These are phyloP conservation scores for Floccularia luteovirens DNA, from an alignment of 768 basidiomycete genomes.

Conservation along the genomic window DNA sequence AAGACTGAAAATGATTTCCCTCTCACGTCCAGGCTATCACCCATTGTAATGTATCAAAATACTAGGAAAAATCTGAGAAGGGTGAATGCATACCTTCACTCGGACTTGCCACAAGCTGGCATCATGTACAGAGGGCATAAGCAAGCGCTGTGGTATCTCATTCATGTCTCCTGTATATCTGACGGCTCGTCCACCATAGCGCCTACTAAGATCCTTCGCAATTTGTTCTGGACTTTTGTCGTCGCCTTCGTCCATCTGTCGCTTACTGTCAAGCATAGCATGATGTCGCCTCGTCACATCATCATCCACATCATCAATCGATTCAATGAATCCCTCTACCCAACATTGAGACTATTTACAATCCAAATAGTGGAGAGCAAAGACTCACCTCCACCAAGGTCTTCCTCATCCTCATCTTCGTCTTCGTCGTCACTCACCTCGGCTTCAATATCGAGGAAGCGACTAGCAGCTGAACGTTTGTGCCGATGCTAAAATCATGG, in stretches of 20 bases:
- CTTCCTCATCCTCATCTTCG: conserved; percentile 80
- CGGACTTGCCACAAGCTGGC: conserved; percentile 93
- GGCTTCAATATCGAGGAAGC: conserved; percentile 94
- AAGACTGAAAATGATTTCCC: conserved; percentile 88
- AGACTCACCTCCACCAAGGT: conserved; percentile 46
- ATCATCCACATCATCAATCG: conserved; percentile 58
- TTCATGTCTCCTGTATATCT: conserved; percentile 91
- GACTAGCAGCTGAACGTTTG: conserved; percentile 56
- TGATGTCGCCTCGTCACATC: conserved; percentile 54
- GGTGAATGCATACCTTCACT: conserved; percentile 84
- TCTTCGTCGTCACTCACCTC: conserved; percentile 97
- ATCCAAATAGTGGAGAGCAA: conserved; percentile 1
- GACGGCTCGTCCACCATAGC: conserved; percentile 62
- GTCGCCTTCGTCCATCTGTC: conserved; percentile 60
- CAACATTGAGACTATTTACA: conserved; percentile 6
- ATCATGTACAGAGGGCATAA: conserved; percentile 97
- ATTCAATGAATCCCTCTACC: conserved; percentile 67
- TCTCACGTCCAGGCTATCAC: conserved; percentile 78
- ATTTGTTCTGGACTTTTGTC: conserved; percentile 80
- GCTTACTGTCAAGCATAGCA: conserved; percentile 56
- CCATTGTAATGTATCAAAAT: background rate
- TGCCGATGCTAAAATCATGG: conserved; percentile 45
- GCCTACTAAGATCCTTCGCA: conserved; percentile 71
- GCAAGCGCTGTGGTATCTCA: conserved; percentile 82
- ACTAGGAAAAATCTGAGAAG: conserved; percentile 4